Conservation (phyloP, 2,329 filamentous ascomycete species). For the Coleophoma eucalyptorum region DNA sequence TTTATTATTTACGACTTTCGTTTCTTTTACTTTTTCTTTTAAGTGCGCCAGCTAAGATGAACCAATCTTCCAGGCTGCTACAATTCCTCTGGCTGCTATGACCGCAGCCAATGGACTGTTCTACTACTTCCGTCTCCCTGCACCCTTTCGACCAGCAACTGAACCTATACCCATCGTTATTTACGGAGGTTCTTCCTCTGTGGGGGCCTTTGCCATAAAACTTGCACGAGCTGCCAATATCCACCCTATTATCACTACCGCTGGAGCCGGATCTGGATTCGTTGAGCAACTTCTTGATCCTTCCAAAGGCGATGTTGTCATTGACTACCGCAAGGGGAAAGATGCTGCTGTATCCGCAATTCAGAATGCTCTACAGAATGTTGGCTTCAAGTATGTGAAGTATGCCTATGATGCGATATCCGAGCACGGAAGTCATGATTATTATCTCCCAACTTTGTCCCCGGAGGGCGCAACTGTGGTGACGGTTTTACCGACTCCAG, state of each 20-base stretch:
- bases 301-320: conserved; percentile 44
- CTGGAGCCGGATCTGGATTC: conserved; percentile 40
- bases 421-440: neutral
- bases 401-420: neutral
- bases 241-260: conserved; percentile 55
- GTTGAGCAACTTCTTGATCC: conserved; percentile 43
- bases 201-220: conserved; percentile 53
- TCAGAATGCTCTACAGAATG: neutral
- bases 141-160: conserved; percentile 40
- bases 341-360: conserved; percentile 24
- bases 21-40: no score
- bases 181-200: conserved; percentile 47
- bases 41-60: no score
- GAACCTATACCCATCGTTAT: conserved; percentile 32
- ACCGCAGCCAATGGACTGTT: conserved; percentile 50
- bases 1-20: no score
- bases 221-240: conserved; percentile 39
- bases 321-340: conserved; percentile 49
- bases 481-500: neutral
- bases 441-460: neutral
- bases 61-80: conserved; percentile 39
- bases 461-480: neutral
- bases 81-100: conserved; percentile 51
- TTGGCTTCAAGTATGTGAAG: neutral
- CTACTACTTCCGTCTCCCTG: conserved; percentile 39